These are phyloP conservation scores for Fusarium ambrosium DNA, from an alignment of 2,329 filamentous ascomycete species.

Conservation along the genomic window DNA sequence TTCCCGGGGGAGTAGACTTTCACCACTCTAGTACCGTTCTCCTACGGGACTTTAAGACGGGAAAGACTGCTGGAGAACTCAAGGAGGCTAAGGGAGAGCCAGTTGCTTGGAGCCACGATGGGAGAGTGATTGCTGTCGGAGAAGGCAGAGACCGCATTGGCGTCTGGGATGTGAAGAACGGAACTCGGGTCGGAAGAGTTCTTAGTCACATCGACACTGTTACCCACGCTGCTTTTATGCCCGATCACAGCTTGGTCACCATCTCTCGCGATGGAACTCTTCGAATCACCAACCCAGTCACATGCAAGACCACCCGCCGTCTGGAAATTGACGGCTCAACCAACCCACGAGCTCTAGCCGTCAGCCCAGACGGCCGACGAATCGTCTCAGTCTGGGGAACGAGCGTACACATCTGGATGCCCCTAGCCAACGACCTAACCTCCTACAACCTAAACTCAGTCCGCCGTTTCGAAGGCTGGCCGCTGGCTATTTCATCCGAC, in stretches of 20 bases:
- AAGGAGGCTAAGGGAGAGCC: conserved; percentile 49
- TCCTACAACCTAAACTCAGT: conserved; percentile 54
- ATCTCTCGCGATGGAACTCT: conserved; percentile 55
- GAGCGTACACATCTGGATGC: conserved; percentile 55
- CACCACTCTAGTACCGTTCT: conserved; percentile 50
- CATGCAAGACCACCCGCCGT: conserved; percentile 52
- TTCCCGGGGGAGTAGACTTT: conserved; percentile 49
- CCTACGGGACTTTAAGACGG: conserved; percentile 48
- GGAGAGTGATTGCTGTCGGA: conserved; percentile 48
- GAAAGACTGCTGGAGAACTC: conserved; percentile 51
- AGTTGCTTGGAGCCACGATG: conserved; percentile 52
- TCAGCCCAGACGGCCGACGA: conserved; percentile 51
- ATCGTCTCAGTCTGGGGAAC: conserved; percentile 57
- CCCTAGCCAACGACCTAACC: conserved; percentile 49
- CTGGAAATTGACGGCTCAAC: conserved; percentile 52
- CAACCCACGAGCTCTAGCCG: conserved; percentile 52
- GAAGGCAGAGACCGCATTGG: conserved; percentile 49
- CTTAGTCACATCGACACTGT: conserved; percentile 54
- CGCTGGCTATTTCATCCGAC: conserved; percentile 56
- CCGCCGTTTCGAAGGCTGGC: conserved; percentile 56
- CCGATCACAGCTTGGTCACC: conserved; percentile 51
- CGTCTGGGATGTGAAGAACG: conserved; percentile 51
- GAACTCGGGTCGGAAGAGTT: conserved; percentile 48
- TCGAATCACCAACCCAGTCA: conserved; percentile 51
- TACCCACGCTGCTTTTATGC: conserved; percentile 55